Evolutionary conservation across 495 filamentous ascomycete genomes (phyloP).

Genomic region (Immersiella caudata): DNA sequence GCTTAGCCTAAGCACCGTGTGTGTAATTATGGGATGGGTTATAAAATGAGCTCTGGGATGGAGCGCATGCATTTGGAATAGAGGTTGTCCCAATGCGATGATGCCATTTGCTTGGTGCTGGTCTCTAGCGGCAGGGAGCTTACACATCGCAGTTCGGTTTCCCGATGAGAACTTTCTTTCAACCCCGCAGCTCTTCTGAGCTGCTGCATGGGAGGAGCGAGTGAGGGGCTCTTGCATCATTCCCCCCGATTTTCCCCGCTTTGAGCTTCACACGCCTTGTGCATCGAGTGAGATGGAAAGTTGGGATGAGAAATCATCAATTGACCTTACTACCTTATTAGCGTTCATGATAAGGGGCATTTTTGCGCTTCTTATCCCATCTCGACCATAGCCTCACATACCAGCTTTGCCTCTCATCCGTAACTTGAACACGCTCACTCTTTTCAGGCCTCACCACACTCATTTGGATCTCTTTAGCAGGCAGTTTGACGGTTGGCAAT

Average conservation of each 20-base stretch:
- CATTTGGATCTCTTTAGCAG: not conserved
- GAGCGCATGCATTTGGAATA: constrained; percentile 10
- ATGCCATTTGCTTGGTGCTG: not conserved
- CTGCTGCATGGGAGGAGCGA: not conserved
- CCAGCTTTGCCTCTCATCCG: not conserved
- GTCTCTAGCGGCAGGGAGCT: not conserved
- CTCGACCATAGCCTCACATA: not conserved
- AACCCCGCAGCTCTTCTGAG: not conserved
- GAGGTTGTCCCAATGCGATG: not conserved
- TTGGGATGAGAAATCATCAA: not conserved
- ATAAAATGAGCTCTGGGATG: not conserved
- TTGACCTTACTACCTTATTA: not conserved
- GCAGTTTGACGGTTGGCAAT: not conserved
- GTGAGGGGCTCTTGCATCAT: not conserved
- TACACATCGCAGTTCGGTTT: not conserved
- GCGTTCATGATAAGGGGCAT: not conserved
- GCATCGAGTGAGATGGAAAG: not conserved
- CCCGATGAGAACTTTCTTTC: not conserved
- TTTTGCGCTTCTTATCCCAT: not conserved
- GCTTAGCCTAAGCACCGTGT: not conserved
- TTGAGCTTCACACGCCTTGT: not conserved
- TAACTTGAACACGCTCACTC: not conserved
- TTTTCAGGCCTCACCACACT: not conserved
- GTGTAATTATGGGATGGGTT: not conserved
- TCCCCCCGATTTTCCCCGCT: not conserved